Conservation (phyloP, 805 yeast genomes). For the Torulaspora microellipsoides region DNA sequence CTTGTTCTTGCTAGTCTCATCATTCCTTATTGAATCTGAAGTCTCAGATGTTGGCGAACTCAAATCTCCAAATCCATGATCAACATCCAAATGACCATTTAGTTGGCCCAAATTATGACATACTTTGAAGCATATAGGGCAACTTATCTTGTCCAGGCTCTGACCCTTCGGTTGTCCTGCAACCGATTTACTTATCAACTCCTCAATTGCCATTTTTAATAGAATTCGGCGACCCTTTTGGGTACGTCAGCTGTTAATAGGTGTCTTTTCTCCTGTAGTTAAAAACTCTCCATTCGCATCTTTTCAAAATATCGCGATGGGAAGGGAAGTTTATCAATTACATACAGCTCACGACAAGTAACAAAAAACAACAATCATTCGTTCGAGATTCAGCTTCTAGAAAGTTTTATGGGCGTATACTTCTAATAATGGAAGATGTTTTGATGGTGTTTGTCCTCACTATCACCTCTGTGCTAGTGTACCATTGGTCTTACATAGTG, state of each 20-base stretch:
- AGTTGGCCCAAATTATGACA: conserved; percentile 53
- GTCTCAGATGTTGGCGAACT: not conserved
- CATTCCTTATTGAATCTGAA: conserved; percentile 27
- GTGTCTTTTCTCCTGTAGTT: too few relatives aligned
- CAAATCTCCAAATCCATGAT: conserved; percentile 42
- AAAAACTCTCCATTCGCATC: too few relatives aligned
- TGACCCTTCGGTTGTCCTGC: too few relatives aligned
- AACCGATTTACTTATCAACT: too few relatives aligned
- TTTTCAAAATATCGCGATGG: too few relatives aligned
- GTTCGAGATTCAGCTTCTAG: too few relatives aligned
- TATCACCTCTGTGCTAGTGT: conserved; percentile 4
- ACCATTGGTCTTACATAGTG: conserved; percentile 10
- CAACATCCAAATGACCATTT: conserved; percentile 68
- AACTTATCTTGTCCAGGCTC: conserved; percentile 24
- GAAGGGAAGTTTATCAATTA: too few relatives aligned
- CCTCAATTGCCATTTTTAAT: too few relatives aligned
- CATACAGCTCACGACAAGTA: too few relatives aligned
- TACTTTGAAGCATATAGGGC: conserved; percentile 67
- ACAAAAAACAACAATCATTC: too few relatives aligned
- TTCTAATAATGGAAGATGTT: conserved; percentile 11
- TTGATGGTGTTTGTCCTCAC: conserved; percentile 7
- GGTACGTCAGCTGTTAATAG: too few relatives aligned
- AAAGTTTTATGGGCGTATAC: not conserved
- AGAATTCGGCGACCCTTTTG: too few relatives aligned
- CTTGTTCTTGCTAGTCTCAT: conserved; percentile 28